Evolutionary conservation across 179 eudicot genomes (phyloP), one percentile per base, ranked within the genome.

Genomic region (Vitellaria paradoxa): DNA sequence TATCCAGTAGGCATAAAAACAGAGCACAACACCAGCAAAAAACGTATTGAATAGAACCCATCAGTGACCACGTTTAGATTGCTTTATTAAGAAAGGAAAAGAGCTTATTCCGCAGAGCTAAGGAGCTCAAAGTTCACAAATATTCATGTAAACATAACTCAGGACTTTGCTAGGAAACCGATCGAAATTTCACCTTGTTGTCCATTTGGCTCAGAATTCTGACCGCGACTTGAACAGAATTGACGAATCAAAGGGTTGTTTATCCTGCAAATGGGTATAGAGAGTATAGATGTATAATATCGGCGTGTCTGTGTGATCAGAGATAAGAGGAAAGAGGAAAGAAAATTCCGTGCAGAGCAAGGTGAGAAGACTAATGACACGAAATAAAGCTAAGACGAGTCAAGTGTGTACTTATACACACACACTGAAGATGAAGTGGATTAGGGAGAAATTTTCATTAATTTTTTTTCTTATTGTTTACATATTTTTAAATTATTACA

Each of bases 161-260:
- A 2, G 37, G 37, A 30, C 37, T 30, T 30, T 30, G 37, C 37
- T 30, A 30, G 37, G 37, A 30, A 66, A 47, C 15, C 0, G 45
- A 26, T 12, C 70, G 70, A 65, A 75, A 75, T 6, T 65, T 52
- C 64, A 76, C 78, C 78, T 76, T 76, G 65, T 37, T 76, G 18
- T 66, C 53, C 70, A 66, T 40, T 8, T 17, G 70, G 70, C 52
- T 23, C 4, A 9, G 70, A 30, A 8, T 15, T 45, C 56, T 47
- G 45, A 61, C 60, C 14, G 13, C 45, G 70, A 23, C 9, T 49
- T 75, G 78, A 49, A 65, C 42, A 17, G 20, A 64, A 6, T 21
- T 49, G 45, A 75, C 6, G 7, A 75, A 24, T 13, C n/a, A 49
- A 18, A n/a, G 7, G 60, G 9, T 2, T 10, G 11, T 40, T 15